A percentile compares a stretch with the other conserved stretches of the same genome.
These are phyloP conservation scores for Aristolochia fimbriata DNA, from an alignment of 164 flowering plant genomes.

Conservation along the genomic window DNA sequence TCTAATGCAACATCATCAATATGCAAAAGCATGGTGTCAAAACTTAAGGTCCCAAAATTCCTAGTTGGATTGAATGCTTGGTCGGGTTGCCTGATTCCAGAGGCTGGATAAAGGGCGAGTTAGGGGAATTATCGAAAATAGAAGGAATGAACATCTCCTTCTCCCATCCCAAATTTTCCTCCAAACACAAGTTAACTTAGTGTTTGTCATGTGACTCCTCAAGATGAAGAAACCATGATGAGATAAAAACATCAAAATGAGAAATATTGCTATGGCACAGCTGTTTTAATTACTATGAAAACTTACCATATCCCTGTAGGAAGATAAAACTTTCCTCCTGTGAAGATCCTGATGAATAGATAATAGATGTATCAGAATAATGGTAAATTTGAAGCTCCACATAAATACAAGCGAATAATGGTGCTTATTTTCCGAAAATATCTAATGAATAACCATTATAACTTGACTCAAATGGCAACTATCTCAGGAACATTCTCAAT, in stretches of 20 bases:
- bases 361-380: not conserved
- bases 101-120: no score
- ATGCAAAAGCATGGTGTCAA: no score
- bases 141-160: not conserved
- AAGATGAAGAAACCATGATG: not conserved
- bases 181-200: not conserved
- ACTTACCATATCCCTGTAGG: constrained; percentile 3
- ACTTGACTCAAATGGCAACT: not conserved
- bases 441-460: not conserved
- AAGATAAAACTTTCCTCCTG: not conserved
- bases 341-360: not conserved
- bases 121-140: not conserved
- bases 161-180: no score
- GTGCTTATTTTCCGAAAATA: not conserved
- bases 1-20: no score
- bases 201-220: not conserved
- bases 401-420: not conserved
- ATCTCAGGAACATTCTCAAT: not conserved
- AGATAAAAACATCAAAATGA: not conserved
- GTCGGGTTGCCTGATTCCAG: no score
- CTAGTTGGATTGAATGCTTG: no score
- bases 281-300: not conserved
- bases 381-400: not conserved
- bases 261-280: not conserved
- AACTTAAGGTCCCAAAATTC: no score